Evolutionary conservation across 805 yeast species (phyloP).

Genomic region (Sugiyamaella marilandica): DNA sequence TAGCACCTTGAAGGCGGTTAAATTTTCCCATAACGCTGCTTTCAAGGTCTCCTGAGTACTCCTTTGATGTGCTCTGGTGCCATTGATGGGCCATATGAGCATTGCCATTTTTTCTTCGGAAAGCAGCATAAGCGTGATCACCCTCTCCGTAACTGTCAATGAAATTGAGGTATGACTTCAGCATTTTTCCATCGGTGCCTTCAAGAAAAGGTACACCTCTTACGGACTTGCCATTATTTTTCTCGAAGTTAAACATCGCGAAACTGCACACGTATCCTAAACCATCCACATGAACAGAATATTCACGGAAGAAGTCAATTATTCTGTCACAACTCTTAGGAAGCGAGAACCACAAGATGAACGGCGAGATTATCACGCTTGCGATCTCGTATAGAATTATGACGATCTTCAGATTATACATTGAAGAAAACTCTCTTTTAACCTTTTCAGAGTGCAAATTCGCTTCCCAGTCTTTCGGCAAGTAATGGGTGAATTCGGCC

Average conservation of each 20-base stretch:
- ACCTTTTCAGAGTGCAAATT: conserved; percentile 81
- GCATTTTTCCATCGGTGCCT: conserved; percentile 74
- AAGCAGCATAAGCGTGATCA: background rate
- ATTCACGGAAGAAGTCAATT: conserved; percentile 87
- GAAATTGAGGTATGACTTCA: conserved; percentile 82
- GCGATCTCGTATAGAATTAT: conserved; percentile 72
- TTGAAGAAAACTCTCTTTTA: conserved; percentile 71
- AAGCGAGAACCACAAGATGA: conserved; percentile 79
- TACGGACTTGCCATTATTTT: conserved; percentile 31
- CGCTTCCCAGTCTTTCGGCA: conserved; percentile 85
- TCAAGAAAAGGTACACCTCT: conserved; percentile 7
- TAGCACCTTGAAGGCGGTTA: conserved; percentile 20
- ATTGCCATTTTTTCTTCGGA: background rate
- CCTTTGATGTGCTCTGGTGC: background rate
- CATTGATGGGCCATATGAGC: background rate
- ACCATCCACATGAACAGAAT: conserved; percentile 87
- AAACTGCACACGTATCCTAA: conserved; percentile 90
- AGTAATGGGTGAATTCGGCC: conserved; percentile 82
- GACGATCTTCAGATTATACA: conserved; percentile 69
- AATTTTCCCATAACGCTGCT: conserved; percentile 32
- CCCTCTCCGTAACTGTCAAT: conserved; percentile 68
- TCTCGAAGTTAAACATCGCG: conserved; percentile 85
- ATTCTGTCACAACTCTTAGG: conserved; percentile 70
- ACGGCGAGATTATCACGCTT: conserved; percentile 80
- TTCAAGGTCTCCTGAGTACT: conserved; percentile 19